phyloP scores from a whole-genome alignment of 441 rosid genomes.

The Croton setiger region DNA sequence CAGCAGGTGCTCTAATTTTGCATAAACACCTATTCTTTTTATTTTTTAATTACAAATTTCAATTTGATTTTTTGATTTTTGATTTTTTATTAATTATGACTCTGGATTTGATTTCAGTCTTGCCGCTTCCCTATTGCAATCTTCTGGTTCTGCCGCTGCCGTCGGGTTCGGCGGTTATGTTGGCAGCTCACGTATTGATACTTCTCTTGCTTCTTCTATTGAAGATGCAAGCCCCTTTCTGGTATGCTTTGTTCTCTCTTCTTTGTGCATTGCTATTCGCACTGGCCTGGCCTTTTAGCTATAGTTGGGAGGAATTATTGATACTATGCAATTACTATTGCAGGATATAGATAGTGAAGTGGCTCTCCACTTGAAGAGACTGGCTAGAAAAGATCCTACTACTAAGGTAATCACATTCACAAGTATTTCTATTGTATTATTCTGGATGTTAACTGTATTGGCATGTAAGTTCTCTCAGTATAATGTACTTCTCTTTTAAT shows the following conservation, averaged over 20 bases:
- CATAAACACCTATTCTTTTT: neutral
- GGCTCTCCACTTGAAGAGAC: slow-evolving; percentile 77
- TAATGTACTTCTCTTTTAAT: neutral
- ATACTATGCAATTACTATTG: slow-evolving; percentile 6
- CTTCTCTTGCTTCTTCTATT: slow-evolving; percentile 38
- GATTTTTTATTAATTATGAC: neutral
- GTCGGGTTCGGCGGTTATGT: slow-evolving; percentile 96
- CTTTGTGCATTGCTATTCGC: neutral
- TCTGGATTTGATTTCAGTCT: slow-evolving; percentile 37
- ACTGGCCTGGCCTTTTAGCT: neutral
- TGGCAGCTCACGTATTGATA: slow-evolving; percentile 76
- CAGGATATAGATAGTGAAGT: slow-evolving; percentile 87
- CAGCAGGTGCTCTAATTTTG: slow-evolving; percentile 55
- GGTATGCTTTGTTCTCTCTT: slow-evolving; percentile 34
- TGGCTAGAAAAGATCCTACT: slow-evolving; percentile 82
- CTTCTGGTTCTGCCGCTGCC: slow-evolving; percentile 57
- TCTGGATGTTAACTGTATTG: neutral
- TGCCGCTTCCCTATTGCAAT: slow-evolving; percentile 82
- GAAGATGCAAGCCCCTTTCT: slow-evolving; percentile 47
- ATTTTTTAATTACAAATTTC: neutral
- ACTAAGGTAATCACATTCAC: slow-evolving; percentile 57
- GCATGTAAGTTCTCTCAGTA: neutral
- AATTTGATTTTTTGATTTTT: slow-evolving; percentile 1
- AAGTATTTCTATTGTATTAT: neutral
- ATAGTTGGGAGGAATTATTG: neutral